Evolutionary conservation across 2,329 filamentous ascomycete genomes (phyloP), one percentile per base, ranked within the genome.

Genomic region (Neofusicoccum laricinum): DNA sequence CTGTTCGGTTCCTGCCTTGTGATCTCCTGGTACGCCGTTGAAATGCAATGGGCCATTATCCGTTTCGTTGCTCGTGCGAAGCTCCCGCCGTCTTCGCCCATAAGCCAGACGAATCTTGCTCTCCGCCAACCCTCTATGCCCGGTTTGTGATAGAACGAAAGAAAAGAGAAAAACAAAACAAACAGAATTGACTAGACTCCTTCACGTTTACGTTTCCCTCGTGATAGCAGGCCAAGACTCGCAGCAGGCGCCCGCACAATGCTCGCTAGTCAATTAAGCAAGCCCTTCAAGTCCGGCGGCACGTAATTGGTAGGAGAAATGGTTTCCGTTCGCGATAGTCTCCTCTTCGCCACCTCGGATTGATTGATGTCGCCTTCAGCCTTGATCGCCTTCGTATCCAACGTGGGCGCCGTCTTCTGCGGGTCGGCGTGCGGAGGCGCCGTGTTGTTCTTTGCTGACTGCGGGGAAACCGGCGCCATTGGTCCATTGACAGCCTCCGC

Each of bases 391-490:
- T 53, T 50, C 15, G 58, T 61, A 12, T 61, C 58, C 45, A 61
- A 30, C n/a, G n/a, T 46, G 25, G 43, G 30, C 2, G 32, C 3
- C 21, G 8, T 6, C 17, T 55, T 64, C 2, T 50, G 15, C 6
- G 63, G 63, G 8, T 65, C 63, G 36, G 25, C 38, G 30, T 67
- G 45, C 7, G 65, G 66, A 48, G 66, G 65, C 2, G 70, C 70
- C 14, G 71, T 68, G 38, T 77, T 77, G 68, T 73, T 73, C 30
- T 74, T 72, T n/a, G 66, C 64, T 41, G 74, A 72, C 6, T 68
- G 69, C 14, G 69, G 66, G 10, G 75, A 73, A 17, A 77, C 57
- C 15, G 68, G 71, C 43, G 65, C 66, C 69, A 76, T 73, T 17
- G 69, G 66, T 10, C 65, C 66, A 34, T 49, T 57, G 6, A 8